Percentiles rank a stretch among this genome's conserved stretches.
phyloP scores from a whole-genome alignment of 2,329 filamentous ascomycete species.

The Aureobasidium sp. region DNA sequence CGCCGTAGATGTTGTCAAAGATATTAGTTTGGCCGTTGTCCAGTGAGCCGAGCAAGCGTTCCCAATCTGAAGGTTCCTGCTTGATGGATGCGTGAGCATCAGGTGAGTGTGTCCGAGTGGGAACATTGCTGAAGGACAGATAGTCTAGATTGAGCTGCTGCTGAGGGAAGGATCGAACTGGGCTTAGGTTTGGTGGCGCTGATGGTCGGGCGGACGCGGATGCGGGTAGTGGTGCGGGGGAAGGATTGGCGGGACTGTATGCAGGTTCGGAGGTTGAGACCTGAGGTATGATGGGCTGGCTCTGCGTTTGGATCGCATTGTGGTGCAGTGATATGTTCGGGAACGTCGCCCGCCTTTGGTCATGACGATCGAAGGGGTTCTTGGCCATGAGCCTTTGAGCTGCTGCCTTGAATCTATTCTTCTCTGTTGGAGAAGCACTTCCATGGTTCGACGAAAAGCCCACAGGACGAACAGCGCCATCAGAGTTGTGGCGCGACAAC shows the following conservation, averaged over 20 bases:
- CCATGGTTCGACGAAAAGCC: background rate
- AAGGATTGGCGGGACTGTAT: constrained; percentile 32
- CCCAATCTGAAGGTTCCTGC: constrained; percentile 58
- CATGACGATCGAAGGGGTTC: constrained; percentile 20
- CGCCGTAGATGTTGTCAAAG: constrained; percentile 75
- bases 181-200: constrained; percentile 23
- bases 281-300: constrained; percentile 42
- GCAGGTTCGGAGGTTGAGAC: constrained; percentile 40
- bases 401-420: constrained; percentile 19
- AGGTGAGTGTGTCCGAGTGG: constrained; percentile 19
- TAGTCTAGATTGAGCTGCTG: constrained; percentile 36
- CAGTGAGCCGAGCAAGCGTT: constrained; percentile 68
- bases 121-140: constrained; percentile 36
- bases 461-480: constrained; percentile 29
- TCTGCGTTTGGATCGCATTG: constrained; percentile 37
- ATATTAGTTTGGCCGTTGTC: constrained; percentile 74
- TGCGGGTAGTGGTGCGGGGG: constrained; percentile 23
- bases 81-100: constrained; percentile 22
- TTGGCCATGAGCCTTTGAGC: constrained; percentile 8
- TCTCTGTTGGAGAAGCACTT: background rate
- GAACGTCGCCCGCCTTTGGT: constrained; percentile 34
- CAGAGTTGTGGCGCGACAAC: constrained; percentile 39
- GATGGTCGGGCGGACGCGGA: constrained; percentile 20
- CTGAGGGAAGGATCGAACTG: background rate
- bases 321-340: constrained; percentile 40